Base-by-base conservation (phyloP, 257 asterid species). In the Rehmannia glutinosa region DNA sequence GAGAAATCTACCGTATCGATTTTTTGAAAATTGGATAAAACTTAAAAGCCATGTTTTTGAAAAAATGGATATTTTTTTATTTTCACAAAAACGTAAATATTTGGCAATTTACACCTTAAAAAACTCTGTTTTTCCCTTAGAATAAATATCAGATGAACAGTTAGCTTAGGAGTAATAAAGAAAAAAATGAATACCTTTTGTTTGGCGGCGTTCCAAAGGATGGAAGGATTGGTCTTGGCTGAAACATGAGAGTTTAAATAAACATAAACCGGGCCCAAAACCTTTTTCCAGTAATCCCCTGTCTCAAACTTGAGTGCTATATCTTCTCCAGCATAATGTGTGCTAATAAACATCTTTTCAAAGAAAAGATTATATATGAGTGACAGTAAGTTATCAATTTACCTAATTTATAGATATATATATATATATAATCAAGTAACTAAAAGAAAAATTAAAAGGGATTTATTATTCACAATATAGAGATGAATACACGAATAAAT, bases 201-300 rank as follows among this genome's bases (percentile, higher is more conserved):
- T 27, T 83, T 81, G 5, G 92, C 95, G 10, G 84, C 92, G 12
- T 84, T 11, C 95, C 95, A 89, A 12, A 87, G 87, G 2, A 83
- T 4, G 3, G 80, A 69, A 49, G 89, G 87, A 32, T 80, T 54
- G 4, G n/a, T 10, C 23, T 25, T 77, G 21, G 85, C 81, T 0
- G 53, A 17, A 28, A 19, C 11, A 52, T 76, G 20, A 2, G 92
- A 78, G 70, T 89, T 89, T 3, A 87, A 68, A 61, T 80, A 85
- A 24, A 85, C 70, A 75, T 27, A 81, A 53, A 83, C 79, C 0
- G 96, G 95, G 0, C 96, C 96, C 2, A 84, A 24, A 47, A 87
- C 95, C 62, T 84, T 89, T 62, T 81, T 89, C 96, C 96, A 89
- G 33, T 83, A 27, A 11, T 87, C 90, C 24, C 74, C 81, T 0